Evolutionary conservation across 129 eudicot genomes (phyloP).

Genomic region (Deinandra increscens): DNA sequence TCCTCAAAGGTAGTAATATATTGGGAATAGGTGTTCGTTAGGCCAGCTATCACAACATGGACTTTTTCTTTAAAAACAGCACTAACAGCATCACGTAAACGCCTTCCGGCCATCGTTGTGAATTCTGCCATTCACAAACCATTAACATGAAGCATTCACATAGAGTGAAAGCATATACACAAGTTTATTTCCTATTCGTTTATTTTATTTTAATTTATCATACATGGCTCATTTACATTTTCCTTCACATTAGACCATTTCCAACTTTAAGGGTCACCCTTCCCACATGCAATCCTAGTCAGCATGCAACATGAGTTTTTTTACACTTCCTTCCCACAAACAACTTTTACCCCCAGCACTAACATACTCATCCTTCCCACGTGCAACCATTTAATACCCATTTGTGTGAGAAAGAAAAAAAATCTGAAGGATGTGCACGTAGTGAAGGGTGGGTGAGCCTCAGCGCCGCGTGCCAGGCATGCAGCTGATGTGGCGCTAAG

Average conservation of each 20-base stretch:
- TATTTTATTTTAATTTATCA: not conserved
- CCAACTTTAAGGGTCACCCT: no score
- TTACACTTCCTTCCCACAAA: no score
- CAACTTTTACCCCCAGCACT: no score
- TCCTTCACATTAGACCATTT: constrained; percentile 2
- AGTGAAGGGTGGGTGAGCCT: no score
- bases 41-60: constrained; percentile 88
- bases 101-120: constrained; percentile 99
- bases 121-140: constrained; percentile 56
- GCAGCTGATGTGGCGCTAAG: no score
- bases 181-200: not conserved
- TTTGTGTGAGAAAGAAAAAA: no score
- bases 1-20: constrained; percentile 91
- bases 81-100: constrained; percentile 90
- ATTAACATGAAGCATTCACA: constrained; percentile 11
- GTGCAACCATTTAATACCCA: no score
- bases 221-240: not conserved
- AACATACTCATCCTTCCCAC: no score
- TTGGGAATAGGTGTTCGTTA: constrained; percentile 93
- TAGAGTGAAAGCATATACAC: not conserved
- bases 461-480: no score
- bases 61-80: constrained; percentile 59
- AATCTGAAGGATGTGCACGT: no score
- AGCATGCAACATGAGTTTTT: no score
- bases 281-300: no score